phyloP scores from a whole-genome alignment of 2,329 filamentous ascomycete species.

The Paramyrothecium sp. region DNA sequence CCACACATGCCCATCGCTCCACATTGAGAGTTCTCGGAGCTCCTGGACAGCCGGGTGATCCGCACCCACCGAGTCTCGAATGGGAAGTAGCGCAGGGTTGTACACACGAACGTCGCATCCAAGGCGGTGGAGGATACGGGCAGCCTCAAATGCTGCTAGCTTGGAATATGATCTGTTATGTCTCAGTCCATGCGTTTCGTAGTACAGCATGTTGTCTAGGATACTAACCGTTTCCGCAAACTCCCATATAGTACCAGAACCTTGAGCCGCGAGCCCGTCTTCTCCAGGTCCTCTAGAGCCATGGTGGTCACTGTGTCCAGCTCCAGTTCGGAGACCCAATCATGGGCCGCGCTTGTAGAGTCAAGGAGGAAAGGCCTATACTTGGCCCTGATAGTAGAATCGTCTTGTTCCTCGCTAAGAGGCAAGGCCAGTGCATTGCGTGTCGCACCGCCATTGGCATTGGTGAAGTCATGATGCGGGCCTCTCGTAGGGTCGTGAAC shows the following conservation, averaged over 20 bases:
- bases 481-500: not conserved
- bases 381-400: slow-evolving; percentile 36
- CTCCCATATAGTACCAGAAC: slow-evolving; percentile 61
- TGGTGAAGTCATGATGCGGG: not conserved
- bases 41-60: slow-evolving; percentile 59
- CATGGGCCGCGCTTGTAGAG: slow-evolving; percentile 29
- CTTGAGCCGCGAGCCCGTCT: slow-evolving; percentile 38
- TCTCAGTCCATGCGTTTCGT: not conserved
- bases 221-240: slow-evolving; percentile 36
- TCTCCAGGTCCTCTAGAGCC: slow-evolving; percentile 40
- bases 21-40: slow-evolving; percentile 54
- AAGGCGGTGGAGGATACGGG: slow-evolving; percentile 57
- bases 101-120: slow-evolving; percentile 64
- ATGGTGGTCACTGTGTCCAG: slow-evolving; percentile 49
- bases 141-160: slow-evolving; percentile 56
- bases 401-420: slow-evolving; percentile 34
- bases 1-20: slow-evolving; percentile 66
- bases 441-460: not conserved
- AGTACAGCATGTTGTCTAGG: not conserved
- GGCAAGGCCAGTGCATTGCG: not conserved
- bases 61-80: slow-evolving; percentile 58
- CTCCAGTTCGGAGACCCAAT: slow-evolving; percentile 57
- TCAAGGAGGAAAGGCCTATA: slow-evolving; percentile 57
- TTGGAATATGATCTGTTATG: slow-evolving; percentile 50
- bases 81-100: slow-evolving; percentile 53